Evolutionary conservation across 2,329 filamentous ascomycete genomes (phyloP), one percentile per base, ranked within the genome.

Genomic region (Apiospora aurea): DNA sequence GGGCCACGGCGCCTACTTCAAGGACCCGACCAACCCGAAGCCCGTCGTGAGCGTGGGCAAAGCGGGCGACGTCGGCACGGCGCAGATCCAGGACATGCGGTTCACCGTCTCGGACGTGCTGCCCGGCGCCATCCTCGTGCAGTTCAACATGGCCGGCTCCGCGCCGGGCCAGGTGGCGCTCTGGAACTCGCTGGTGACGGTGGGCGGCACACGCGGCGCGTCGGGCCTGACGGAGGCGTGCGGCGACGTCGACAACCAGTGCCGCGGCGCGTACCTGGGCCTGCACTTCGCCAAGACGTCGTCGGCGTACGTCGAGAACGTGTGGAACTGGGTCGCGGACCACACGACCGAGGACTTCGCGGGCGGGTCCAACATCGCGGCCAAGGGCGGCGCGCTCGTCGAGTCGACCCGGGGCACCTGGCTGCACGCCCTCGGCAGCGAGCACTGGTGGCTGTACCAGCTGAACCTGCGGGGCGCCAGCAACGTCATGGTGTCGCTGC

Each of bases 21-120:
- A 85, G 69, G 82, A 89, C 76, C 81, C 84, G 11, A 80, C 80
- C 61, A 85, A 84, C 66, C 90, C 91, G 0, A 81, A 86, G 49
- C 86, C 88, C 1, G 88, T 92, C 0, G 84, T 92, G 2, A 82
- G 86, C 69, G 85, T 93, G 21, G 91, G 90, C 43, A 84, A 84
- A 18, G 77, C 83, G 1, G 90, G 90, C 5, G 88, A 93, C 29
- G 81, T 83, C 10, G 92, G 92, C 16, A 82, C 79, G 1, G 85
- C 92, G 8, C 90, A 93, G 78, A 89, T 90, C 82, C 87, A 87
- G 2, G 91, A 94, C 75, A 88, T 92, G 81, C 86, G 93, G 53
- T 85, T 94, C 64, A 87, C 87, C 73, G 91, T 90, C 1, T 84
- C 86, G 72, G 90, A 91, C 7, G 85, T 88, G 11, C 85, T 89